phyloP scores from a whole-genome alignment of 768 basidiomycete genomes.

The Boletus tomentosulus region DNA sequence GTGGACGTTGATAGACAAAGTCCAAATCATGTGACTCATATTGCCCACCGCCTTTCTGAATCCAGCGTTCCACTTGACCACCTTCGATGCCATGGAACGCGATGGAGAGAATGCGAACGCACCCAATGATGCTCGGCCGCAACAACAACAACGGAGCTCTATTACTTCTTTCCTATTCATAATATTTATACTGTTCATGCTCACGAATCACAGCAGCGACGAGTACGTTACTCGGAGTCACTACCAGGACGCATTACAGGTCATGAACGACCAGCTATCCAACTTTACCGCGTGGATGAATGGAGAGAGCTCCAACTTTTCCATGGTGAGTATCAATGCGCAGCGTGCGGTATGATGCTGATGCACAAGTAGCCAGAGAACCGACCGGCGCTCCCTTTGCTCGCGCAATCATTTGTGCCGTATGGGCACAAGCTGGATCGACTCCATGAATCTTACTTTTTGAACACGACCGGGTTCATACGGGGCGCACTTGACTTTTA shows the following conservation, averaged over 20 bases:
- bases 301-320: conserved; percentile 61
- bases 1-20: background rate
- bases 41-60: background rate
- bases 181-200: conserved; percentile 70
- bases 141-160: conserved; percentile 49
- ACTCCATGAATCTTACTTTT: conserved; percentile 53
- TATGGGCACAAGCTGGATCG: conserved; percentile 44
- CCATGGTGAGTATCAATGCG: conserved; percentile 44
- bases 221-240: conserved; percentile 60
- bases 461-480: conserved; percentile 77
- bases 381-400: conserved; percentile 39
- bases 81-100: conserved; percentile 27
- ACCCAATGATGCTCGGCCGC: conserved; percentile 8
- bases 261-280: conserved; percentile 54
- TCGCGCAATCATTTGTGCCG: conserved; percentile 49
- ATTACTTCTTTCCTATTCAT: conserved; percentile 73
- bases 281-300: conserved; percentile 78
- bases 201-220: conserved; percentile 71
- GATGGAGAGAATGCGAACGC: conserved; percentile 20
- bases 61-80: background rate
- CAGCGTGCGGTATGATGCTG: background rate
- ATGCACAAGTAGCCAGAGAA: conserved; percentile 41
- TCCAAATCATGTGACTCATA: conserved; percentile 26
- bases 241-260: conserved; percentile 61
- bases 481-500: conserved; percentile 57